A percentile compares a stretch with the other conserved stretches of the same genome.
These are phyloP conservation scores for Pseudoscleropodium purum DNA, from an alignment of 225 moss, liverwort and hornwort genomes.

Conservation along the genomic window DNA sequence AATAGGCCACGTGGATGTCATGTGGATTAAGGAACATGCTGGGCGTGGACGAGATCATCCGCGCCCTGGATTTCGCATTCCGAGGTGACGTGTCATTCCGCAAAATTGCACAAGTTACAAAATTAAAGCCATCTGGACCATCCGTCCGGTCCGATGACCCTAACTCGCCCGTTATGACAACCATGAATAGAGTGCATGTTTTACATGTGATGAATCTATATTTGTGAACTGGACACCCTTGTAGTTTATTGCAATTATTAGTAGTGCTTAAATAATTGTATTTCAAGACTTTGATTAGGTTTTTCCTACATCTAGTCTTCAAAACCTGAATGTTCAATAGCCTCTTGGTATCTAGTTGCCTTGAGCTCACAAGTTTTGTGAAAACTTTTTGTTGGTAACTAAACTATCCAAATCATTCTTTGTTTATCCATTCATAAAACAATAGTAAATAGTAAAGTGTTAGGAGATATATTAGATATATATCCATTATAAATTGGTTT, in stretches of 20 bases:
- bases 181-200: background rate
- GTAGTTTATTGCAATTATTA: background rate
- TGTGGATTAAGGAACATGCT: too few relatives aligned
- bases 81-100: too few relatives aligned
- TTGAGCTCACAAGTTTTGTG: fast-evolving
- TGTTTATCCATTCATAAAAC: background rate
- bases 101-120: too few relatives aligned
- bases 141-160: too few relatives aligned
- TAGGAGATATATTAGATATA: background rate
- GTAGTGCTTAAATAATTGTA: background rate
- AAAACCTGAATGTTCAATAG: background rate
- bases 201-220: background rate
- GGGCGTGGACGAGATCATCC: too few relatives aligned
- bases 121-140: too few relatives aligned
- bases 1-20: too few relatives aligned
- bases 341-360: background rate
- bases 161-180: too few relatives aligned
- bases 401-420: background rate
- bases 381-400: background rate
- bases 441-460: background rate
- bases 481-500: background rate
- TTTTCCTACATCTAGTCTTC: too few relatives aligned
- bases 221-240: fast-evolving
- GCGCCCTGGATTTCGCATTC: too few relatives aligned
- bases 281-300: background rate